Conservation (phyloP, 106 monocot species). For the Narthecium ossifragum region DNA sequence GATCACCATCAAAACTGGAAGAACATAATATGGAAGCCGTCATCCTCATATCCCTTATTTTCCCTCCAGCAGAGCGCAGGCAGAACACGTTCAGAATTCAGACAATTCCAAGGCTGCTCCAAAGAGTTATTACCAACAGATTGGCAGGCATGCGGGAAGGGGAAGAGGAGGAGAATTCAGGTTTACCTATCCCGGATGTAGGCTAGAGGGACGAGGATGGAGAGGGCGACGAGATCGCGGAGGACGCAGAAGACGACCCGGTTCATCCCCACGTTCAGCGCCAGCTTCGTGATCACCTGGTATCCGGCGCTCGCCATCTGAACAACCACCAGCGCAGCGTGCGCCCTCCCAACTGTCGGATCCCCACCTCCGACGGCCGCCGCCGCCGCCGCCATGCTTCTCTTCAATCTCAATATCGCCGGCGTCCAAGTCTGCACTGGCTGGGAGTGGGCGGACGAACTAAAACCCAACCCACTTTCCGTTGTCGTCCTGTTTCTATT, state of each 20-base stretch:
- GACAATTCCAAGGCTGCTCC: too few species aligned
- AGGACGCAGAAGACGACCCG: slow-evolving; percentile 52
- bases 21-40: too few species aligned
- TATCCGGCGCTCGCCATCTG: slow-evolving; percentile 45
- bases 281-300: slow-evolving; percentile 59
- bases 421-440: too few species aligned
- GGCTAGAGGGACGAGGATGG: slow-evolving; percentile 51
- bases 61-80: too few species aligned
- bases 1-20: too few species aligned
- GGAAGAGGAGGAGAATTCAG: not conserved
- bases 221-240: slow-evolving; percentile 52
- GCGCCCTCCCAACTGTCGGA: slow-evolving; percentile 26
- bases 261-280: slow-evolving; percentile 63
- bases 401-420: too few species aligned
- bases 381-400: not conserved
- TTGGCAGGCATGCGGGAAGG: not conserved
- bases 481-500: too few species aligned
- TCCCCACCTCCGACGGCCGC: slow-evolving; percentile 4
- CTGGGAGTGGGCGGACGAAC: too few species aligned
- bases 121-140: too few species aligned
- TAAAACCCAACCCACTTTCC: too few species aligned
- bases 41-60: too few species aligned
- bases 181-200: slow-evolving; percentile 23
- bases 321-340: slow-evolving; percentile 39
- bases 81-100: too few species aligned